Evolutionary conservation across 2,329 filamentous ascomycete genomes (phyloP).

Genomic region (Alternaria consortialis): DNA sequence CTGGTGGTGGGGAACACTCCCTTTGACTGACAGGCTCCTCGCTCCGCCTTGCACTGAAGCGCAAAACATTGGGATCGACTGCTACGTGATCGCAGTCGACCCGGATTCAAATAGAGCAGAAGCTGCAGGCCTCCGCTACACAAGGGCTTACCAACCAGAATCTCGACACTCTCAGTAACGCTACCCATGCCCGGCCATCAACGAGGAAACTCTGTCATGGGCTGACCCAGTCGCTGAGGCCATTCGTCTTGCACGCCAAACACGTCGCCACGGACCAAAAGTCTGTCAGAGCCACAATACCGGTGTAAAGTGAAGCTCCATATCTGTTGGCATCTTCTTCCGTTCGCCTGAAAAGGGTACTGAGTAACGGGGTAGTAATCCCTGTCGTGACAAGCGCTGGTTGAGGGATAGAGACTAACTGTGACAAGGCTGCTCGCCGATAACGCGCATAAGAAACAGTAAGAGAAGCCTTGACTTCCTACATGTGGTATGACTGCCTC

Average conservation of each 20-base stretch:
- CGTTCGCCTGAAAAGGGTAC: conserved; percentile 17
- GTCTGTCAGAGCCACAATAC: conserved; percentile 20
- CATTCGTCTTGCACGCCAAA: conserved; percentile 10
- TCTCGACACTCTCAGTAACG: background rate
- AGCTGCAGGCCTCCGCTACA: conserved; percentile 13
- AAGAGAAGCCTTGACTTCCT: conserved; percentile 21
- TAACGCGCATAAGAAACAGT: conserved; percentile 10
- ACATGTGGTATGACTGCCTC: conserved; percentile 25
- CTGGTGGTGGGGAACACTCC: conserved; percentile 20
- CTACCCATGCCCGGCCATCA: background rate
- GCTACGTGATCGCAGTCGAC: conserved; percentile 7
- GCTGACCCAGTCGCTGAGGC: background rate
- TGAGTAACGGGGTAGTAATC: conserved; percentile 8
- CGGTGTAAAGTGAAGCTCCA: conserved; percentile 13
- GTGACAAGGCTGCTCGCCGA: background rate
- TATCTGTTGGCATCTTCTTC: conserved; percentile 20
- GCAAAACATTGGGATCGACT: conserved; percentile 4
- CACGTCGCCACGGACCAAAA: conserved; percentile 18
- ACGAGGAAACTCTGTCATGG: background rate
- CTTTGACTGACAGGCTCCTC: conserved; percentile 18
- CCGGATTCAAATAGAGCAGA: conserved; percentile 12
- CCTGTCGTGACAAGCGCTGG: conserved; percentile 1
- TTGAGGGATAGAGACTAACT: background rate
- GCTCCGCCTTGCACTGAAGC: conserved; percentile 3
- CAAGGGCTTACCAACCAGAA: conserved; percentile 20